Conservation (phyloP, 495 filamentous ascomycete species). For the Saxispiralis lemnorum region DNA sequence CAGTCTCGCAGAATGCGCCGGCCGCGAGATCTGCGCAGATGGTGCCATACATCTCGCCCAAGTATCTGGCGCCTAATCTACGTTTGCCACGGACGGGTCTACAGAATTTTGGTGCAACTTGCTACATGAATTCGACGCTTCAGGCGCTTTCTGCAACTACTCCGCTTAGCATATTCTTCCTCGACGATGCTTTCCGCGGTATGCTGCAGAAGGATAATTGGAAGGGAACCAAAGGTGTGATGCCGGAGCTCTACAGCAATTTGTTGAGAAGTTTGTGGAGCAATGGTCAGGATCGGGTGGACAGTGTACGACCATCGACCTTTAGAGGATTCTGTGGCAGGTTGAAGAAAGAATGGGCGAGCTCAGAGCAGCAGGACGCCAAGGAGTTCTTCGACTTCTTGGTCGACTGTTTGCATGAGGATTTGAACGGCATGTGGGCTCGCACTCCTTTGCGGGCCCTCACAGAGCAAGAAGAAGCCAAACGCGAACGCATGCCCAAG, state of each 20-base stretch:
- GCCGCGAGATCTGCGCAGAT: constrained; percentile 27
- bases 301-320: constrained; percentile 37
- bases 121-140: constrained; percentile 79
- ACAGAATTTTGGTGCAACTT: constrained; percentile 61
- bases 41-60: constrained; percentile 23
- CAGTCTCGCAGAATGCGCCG: constrained; percentile 33
- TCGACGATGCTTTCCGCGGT: constrained; percentile 32
- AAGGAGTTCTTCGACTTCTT: constrained; percentile 63
- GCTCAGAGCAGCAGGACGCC: constrained; percentile 56
- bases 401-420: constrained; percentile 54
- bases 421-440: constrained; percentile 51
- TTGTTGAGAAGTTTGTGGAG: constrained; percentile 53
- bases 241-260: constrained; percentile 57
- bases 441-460: constrained; percentile 39
- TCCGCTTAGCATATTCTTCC: constrained; percentile 51
- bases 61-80: constrained; percentile 34
- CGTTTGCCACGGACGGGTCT: constrained; percentile 45
- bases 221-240: constrained; percentile 58
- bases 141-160: constrained; percentile 67
- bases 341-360: constrained; percentile 40
- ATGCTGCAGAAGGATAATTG: constrained; percentile 36
- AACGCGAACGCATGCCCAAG: constrained; percentile 44
- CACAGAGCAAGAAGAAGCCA: constrained; percentile 42
- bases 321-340: constrained; percentile 46
- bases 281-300: constrained; percentile 32